Evolutionary conservation across 1,284 basidiomycete species (phyloP).

Genomic region (Cronartium quercuum): DNA sequence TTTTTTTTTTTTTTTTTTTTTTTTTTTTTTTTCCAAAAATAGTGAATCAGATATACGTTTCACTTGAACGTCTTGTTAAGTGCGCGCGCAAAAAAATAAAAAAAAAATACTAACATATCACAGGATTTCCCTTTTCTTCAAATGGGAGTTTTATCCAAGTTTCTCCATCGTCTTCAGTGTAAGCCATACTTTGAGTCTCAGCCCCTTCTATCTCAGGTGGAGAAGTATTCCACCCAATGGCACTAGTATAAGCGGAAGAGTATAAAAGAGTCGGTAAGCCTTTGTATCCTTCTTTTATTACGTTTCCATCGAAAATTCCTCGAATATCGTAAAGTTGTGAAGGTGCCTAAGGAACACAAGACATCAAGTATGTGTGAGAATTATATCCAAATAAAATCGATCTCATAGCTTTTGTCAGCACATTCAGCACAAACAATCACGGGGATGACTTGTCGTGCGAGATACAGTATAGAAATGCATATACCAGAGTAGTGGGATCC

Average conservation of each 20-base stretch:
- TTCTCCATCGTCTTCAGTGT: conserved; percentile 43
- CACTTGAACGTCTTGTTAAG: background rate
- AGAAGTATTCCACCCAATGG: conserved; percentile 40
- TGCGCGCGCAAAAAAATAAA: no score
- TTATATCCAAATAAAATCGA: background rate
- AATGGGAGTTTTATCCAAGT: conserved; percentile 44
- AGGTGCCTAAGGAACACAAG: conserved; percentile 32
- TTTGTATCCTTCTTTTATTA: conserved; percentile 42
- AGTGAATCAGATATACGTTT: background rate
- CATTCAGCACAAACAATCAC: no score
- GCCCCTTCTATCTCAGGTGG: conserved; percentile 42
- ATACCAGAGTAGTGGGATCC: background rate
- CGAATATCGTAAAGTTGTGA: conserved; percentile 43
- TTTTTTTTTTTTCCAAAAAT: no score
- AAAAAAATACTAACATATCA: conserved; percentile 42
- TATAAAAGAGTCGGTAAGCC: conserved; percentile 43
- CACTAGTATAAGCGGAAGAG: conserved; percentile 41
- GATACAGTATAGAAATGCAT: background rate
- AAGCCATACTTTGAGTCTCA: conserved; percentile 43
- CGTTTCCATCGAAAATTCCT: conserved; percentile 44
- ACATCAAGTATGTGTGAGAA: no score
- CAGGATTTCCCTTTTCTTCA: conserved; percentile 41
- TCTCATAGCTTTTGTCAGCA: background rate
- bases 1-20: background rate
- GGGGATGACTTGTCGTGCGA: background rate